A percentile compares a stretch with the other conserved stretches of the same genome.
phyloP scores from a whole-genome alignment of 805 yeast genomes.

The Clavispora santaluciae region DNA sequence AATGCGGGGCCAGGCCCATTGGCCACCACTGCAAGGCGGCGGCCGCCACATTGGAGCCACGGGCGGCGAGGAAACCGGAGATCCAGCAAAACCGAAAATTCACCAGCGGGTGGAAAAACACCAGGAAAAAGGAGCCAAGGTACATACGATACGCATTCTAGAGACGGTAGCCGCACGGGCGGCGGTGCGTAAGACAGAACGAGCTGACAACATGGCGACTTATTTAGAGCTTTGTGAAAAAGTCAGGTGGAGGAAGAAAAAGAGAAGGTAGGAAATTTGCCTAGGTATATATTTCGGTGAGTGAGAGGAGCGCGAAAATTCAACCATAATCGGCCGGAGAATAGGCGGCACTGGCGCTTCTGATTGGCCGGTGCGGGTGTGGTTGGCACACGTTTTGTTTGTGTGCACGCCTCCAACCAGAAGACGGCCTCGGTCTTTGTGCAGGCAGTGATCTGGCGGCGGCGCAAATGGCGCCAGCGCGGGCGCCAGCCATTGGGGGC shows the following conservation, averaged over 20 bases:
- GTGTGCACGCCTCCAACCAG: constrained; percentile 11
- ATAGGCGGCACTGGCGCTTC: constrained; percentile 8
- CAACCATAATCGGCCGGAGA: constrained; percentile 18
- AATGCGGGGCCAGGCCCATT: not conserved
- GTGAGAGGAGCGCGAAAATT: constrained; percentile 15
- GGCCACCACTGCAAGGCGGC: not conserved
- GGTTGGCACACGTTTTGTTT: constrained; percentile 2
- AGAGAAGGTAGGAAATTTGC: constrained; percentile 11
- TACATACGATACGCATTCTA: constrained; percentile 28
- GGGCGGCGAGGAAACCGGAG: not conserved
- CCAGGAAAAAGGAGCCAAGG: constrained; percentile 1
- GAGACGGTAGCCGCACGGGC: constrained; percentile 57
- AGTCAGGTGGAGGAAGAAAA: constrained; percentile 15
- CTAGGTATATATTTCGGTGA: constrained; percentile 14
- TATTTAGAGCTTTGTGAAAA: constrained; percentile 7
- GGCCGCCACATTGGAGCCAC: not conserved
- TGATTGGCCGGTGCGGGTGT: constrained; percentile 12
- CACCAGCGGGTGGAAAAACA: not conserved
- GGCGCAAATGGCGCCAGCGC: no score
- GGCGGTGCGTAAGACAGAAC: constrained; percentile 82
- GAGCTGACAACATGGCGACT: constrained; percentile 70
- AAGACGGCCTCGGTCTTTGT: not conserved
- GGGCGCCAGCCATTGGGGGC: no score
- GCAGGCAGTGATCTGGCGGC: no score
- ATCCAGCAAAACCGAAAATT: not conserved